These are phyloP conservation scores for Syzygium syzygioides DNA, from an alignment of 441 rosid species.

Conservation along the genomic window DNA sequence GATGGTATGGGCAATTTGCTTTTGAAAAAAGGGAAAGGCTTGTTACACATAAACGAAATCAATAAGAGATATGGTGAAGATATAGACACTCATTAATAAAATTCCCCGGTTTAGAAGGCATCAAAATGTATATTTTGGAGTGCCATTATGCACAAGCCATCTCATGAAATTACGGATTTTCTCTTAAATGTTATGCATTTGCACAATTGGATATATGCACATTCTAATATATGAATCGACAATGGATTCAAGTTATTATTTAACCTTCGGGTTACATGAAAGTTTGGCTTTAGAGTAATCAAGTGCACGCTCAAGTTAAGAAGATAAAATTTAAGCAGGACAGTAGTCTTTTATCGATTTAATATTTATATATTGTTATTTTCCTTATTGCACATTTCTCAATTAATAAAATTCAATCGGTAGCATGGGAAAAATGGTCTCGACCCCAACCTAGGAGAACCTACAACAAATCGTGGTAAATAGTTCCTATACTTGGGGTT, in stretches of 20 bases:
- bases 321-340: neutral
- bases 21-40: neutral
- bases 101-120: neutral
- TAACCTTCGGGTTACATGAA: rapidly evolving
- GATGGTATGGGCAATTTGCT: neutral
- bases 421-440: neutral
- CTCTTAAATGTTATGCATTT: neutral
- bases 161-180: neutral
- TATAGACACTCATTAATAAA: neutral
- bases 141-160: neutral
- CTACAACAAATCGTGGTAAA: neutral
- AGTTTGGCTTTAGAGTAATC: neutral
- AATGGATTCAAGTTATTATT: neutral
- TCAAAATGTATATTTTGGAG: neutral
- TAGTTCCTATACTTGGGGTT: neutral
- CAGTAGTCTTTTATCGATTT: neutral
- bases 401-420: neutral
- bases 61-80: neutral
- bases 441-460: neutral
- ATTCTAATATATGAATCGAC: neutral
- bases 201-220: neutral
- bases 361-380: neutral
- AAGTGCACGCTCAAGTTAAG: neutral
- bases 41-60: neutral
- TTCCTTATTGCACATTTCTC: too few relatives aligned